Evolutionary conservation across 2,329 filamentous ascomycete genomes (phyloP), one percentile per base, ranked within the genome.

Genomic region (Aspergillus felis): DNA sequence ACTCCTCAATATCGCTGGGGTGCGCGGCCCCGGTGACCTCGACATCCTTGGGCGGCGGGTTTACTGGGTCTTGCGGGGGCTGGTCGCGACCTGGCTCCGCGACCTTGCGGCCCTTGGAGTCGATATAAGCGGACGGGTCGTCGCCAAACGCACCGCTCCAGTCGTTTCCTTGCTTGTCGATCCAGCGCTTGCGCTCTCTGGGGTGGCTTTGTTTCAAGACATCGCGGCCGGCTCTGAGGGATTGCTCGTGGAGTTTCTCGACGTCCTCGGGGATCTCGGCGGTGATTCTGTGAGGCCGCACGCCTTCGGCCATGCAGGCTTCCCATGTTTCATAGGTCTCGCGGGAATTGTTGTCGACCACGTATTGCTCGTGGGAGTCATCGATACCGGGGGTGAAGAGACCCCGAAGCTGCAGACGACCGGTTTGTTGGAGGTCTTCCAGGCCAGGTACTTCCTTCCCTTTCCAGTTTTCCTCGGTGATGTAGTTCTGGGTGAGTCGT

Each of bases 311-410:
- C 44, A 89, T 85, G 71, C 93, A 97, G 0, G 92, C 90, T 73
- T 97, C 92, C 91, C 92, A 97, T 0, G 89, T 90, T 76, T 97
- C 93, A 62, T 91, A 96, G 0, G 92, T 97, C 78, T 97, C 94
- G 32, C 93, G 87, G 1, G 89, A 88, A 70, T 96, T 87, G 67
- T 96, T 96, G 73, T 95, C 90, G 50, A 86, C 84, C 24, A 96
- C 87, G 65, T 96, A 97, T 1, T 81, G 82, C 63, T 90, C 83
- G 70, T 97, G 94, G 20, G 91, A 89, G 54, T 90, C 86, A 71
- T 97, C 92, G 51, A 91, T 96, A 14, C 93, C 93, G 0, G 92
- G 87, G 62, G 94, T 95, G 79, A 97, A 97, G 12, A 87, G 83
- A 10, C 86, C 90, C 1, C 82, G 81, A 81, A 97, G 96, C 38